Base-by-base conservation (phyloP, 768 basidiomycete genomes). In the Termitomyces sp. region DNA sequence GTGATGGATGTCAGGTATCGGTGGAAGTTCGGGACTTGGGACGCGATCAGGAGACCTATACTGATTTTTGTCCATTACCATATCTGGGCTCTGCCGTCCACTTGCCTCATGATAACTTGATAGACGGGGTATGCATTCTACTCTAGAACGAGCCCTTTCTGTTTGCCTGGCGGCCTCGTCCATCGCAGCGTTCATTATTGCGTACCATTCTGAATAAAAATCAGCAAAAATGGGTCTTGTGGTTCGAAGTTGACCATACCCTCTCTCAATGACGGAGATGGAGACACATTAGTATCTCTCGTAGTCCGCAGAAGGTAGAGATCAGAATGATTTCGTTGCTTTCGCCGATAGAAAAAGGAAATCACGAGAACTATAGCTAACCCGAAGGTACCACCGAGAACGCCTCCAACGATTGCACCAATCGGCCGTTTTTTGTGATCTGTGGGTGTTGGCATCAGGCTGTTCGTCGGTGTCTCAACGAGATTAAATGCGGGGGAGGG, bases 91-190 rank as follows among this genome's bases (percentile, higher is more conserved):
- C 33, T 50, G 48, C 30, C 38, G 33, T 6, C 48, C 56, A 22
- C 24, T 45, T 26, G n/a, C 12, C 38, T 36, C 22, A 20, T 38
- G 38, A 28, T 42, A 33, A 13, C 35, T 33, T 14, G 38, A 16
- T n/a, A 10, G 16, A 3, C 18, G 51, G 53, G 32, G 22, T n/a
- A 24, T 35, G 20, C 47, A 54, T 18, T 28, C 48, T 32, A 53
- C 18, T 30, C 56, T 48, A 30, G 42, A 57, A 7, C 53, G 56
- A 42, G 53, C 53, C 30, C 26, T n/a, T 40, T 57, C 43, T 18
- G 60, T 51, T 32, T 61, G 33, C n/a, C 26, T 54, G 28, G 47
- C 56, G 10, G 60, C 60, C 24, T 61, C 53, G 4, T 42, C 20
- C 56, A 61, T 58, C 4, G 60, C 48, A 22, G 51, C 40, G 8